Evolutionary conservation across 306 rosid species (phyloP), one percentile per base, ranked within the genome.

Genomic region (Alnus rubra): DNA sequence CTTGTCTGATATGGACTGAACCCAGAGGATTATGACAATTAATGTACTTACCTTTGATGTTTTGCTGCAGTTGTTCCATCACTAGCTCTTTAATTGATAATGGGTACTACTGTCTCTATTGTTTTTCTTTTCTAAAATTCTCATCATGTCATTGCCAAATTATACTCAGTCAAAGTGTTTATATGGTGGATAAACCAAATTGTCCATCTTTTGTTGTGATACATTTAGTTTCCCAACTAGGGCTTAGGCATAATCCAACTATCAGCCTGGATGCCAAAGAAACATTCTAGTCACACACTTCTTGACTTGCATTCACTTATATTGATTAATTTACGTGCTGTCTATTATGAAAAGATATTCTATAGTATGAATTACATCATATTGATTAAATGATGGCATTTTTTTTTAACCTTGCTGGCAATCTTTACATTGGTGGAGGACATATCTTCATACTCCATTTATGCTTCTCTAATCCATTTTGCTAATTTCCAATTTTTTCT

Each of bases 401-500:
- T 56, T 56, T 56, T 56, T 58, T 8, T 58, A 11, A 28, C 39
- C 39, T 59, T 59, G 65, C 15, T 9, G 65, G 14, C 35, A 23
- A 28, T 23, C 64, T 11, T 59, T 59, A 37, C 15, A 28, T 10
- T 59, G 65, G 37, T 11, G 19, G 65, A 59, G 65, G 65, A 28
- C 30, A 42, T 9, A 11, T 59, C 15, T 59, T 30, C 4, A 10
- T 23, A 7, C n/a, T 44, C 28, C 16, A 4, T n/a, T 16, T 55
- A 5, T 74, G 50, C 1, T 31, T 4, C 45, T 60, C 23, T 73
- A 44, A 31, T 52, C 3, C 5, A 2, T 19, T 47, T 62, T 65
- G 35, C 31, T 48, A 16, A 64, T 74, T 80, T 9, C 59, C 33
- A 19, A 23, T 18, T 19, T 72, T 14, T 71, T 70, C 69, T 70